Conservation (phyloP, 1,284 basidiomycete genomes). For the Neotropicomus parvogracilis region DNA sequence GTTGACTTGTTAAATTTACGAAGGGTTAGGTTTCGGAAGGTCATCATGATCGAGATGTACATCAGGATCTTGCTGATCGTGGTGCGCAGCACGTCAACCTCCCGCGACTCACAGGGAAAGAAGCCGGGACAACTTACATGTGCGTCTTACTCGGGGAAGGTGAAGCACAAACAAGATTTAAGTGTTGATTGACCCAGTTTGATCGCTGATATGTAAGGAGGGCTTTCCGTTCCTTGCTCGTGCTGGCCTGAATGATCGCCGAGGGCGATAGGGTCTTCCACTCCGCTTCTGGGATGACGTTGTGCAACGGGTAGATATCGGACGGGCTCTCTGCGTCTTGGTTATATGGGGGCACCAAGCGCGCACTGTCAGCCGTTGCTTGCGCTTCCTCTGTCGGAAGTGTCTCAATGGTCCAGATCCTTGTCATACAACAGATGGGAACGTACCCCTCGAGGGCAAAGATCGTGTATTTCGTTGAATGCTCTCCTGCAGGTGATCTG, state of each 20-base stretch:
- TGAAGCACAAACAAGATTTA: constrained; percentile 42
- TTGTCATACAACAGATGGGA: not conserved
- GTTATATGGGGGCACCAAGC: constrained; percentile 76
- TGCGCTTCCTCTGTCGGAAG: constrained; percentile 57
- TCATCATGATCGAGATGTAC: constrained; percentile 76
- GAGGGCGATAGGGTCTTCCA: constrained; percentile 61
- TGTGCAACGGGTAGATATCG: constrained; percentile 74
- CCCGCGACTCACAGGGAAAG: not conserved
- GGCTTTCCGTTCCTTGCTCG: constrained; percentile 47
- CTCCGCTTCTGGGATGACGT: constrained; percentile 75
- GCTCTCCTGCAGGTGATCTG: constrained; percentile 72
- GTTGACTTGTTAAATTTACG: constrained; percentile 48
- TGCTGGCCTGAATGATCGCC: constrained; percentile 49
- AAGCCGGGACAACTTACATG: constrained; percentile 41
- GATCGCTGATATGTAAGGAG: constrained; percentile 63
- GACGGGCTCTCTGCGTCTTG: constrained; percentile 59
- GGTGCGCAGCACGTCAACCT: not conserved
- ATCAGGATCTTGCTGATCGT: constrained; percentile 63
- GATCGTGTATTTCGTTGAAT: constrained; percentile 70
- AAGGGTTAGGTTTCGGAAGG: constrained; percentile 53
- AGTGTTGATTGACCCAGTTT: constrained; percentile 64
- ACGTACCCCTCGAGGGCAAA: constrained; percentile 64
- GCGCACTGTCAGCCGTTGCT: constrained; percentile 53
- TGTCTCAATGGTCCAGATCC: not conserved
- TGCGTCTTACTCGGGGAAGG: constrained; percentile 52